phyloP scores from a whole-genome alignment of 2,329 filamentous ascomycete genomes.

The Monosporascus sp. region DNA sequence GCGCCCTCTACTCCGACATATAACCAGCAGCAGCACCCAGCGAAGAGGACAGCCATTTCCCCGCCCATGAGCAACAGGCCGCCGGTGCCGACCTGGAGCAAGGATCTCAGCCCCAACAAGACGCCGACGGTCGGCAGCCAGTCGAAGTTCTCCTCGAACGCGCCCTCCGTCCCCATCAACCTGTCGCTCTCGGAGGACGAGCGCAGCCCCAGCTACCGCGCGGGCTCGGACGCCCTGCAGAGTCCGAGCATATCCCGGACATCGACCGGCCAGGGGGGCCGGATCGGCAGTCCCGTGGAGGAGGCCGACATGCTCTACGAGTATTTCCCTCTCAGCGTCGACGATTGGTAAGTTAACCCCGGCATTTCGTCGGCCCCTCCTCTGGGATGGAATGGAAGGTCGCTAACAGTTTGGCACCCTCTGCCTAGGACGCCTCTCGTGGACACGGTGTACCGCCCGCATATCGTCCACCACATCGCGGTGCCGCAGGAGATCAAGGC shows the following conservation, averaged over 20 bases:
- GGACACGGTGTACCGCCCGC: conserved; percentile 46
- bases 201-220: conserved; percentile 46
- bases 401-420: neutral
- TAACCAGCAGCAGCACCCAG: conserved; percentile 31
- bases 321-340: conserved; percentile 85
- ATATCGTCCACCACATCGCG: conserved; percentile 86
- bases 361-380: neutral
- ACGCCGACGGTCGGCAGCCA: conserved; percentile 14
- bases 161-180: conserved; percentile 35
- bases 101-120: conserved; percentile 21
- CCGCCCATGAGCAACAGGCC: conserved; percentile 42
- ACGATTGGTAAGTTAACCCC: conserved; percentile 62
- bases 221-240: conserved; percentile 40
- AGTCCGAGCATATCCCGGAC: conserved; percentile 38
- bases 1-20: conserved; percentile 26
- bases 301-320: conserved; percentile 84
- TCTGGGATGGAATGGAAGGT: neutral
- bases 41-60: conserved; percentile 49
- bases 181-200: conserved; percentile 57
- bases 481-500: conserved; percentile 66
- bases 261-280: conserved; percentile 26
- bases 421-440: conserved; percentile 17
- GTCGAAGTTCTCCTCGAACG: conserved; percentile 16
- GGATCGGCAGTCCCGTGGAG: conserved; percentile 61
- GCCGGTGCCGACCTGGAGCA: conserved; percentile 46